Percentiles rank a stretch among this genome's conserved stretches.
Conservation (phyloP, 768 basidiomycete species). For the Holtermannia corniformis region DNA sequence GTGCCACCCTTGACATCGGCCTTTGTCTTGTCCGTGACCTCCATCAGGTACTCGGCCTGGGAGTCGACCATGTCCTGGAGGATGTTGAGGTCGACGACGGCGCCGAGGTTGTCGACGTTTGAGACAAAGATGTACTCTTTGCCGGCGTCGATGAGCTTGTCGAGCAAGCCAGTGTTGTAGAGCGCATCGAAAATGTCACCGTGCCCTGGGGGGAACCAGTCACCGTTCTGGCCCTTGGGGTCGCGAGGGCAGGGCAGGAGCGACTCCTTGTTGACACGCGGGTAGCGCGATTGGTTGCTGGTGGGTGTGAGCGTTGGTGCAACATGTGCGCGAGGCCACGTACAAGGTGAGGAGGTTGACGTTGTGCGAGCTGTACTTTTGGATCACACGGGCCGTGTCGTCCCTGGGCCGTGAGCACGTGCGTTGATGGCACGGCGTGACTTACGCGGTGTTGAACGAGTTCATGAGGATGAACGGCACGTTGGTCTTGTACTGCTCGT, state of each 20-base stretch:
- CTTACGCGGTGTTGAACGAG: conserved; percentile 98
- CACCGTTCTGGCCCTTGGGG: conserved; percentile 71
- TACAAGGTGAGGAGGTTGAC: conserved; percentile 79
- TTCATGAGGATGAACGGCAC: conserved; percentile 98
- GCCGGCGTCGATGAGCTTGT: conserved; percentile 77
- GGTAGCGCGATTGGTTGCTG: conserved; percentile 91
- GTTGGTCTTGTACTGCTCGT: conserved; percentile 71
- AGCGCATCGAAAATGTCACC: conserved; percentile 93
- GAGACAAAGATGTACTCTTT: conserved; percentile 97
- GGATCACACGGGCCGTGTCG: conserved; percentile 89
- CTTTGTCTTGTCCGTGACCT: conserved; percentile 95
- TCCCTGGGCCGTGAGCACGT: conserved; percentile 52
- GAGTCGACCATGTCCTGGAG: conserved; percentile 71
- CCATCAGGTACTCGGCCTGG: conserved; percentile 80
- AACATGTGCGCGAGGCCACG: too few relatives aligned
- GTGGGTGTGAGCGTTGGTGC: too few relatives aligned
- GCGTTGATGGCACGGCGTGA: too few relatives aligned
- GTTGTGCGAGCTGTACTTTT: conserved; percentile 90
- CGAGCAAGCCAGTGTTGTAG: conserved; percentile 77
- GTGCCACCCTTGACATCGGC: conserved; percentile 76
- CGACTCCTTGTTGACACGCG: conserved; percentile 81
- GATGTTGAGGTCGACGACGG: conserved; percentile 75
- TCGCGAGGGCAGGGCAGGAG: conserved; percentile 72
- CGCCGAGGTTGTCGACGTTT: conserved; percentile 94
- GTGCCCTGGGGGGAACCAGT: conserved; percentile 97